Percentiles rank a stretch among this genome's conserved stretches.
phyloP scores from a whole-genome alignment of 2,329 filamentous ascomycete genomes.

The Ophiocordyceps camponoti-leonardi region DNA sequence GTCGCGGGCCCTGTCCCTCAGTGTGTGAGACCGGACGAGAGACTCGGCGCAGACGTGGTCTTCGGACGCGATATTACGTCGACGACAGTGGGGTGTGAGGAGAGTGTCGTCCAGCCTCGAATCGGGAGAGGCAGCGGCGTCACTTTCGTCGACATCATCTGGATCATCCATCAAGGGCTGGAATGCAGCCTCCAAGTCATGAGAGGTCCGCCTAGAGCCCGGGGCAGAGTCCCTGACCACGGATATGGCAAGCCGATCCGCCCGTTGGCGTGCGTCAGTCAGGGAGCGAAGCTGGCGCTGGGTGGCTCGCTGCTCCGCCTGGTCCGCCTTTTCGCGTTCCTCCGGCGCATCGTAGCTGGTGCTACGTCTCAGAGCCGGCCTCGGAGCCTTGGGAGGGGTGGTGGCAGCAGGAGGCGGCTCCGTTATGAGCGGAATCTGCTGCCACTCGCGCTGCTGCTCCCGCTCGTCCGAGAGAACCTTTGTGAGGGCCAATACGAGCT shows the following conservation, averaged over 20 bases:
- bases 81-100: slow-evolving; percentile 10
- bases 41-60: slow-evolving; percentile 15
- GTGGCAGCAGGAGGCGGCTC: slow-evolving; percentile 1
- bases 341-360: slow-evolving; percentile 23
- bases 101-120: slow-evolving; percentile 4
- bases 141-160: slow-evolving; percentile 9
- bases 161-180: slow-evolving; percentile 14
- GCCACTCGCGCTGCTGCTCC: slow-evolving; percentile 4
- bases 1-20: slow-evolving; percentile 11
- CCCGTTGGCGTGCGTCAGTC: slow-evolving; percentile 20
- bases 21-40: slow-evolving; percentile 16
- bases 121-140: slow-evolving; percentile 4
- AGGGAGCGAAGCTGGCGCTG: slow-evolving; percentile 21
- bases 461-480: slow-evolving; percentile 18
- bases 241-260: slow-evolving; percentile 20
- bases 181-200: slow-evolving; percentile 15
- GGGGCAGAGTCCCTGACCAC: slow-evolving; percentile 20
- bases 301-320: slow-evolving; percentile 18
- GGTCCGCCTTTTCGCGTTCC: slow-evolving; percentile 21
- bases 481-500: slow-evolving; percentile 20
- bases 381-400: slow-evolving; percentile 8
- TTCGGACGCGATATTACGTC: slow-evolving; percentile 6
- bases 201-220: slow-evolving; percentile 18
- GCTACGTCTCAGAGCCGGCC: slow-evolving; percentile 23
- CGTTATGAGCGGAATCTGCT: background rate